These are phyloP conservation scores for Nelumbo lutea DNA, from an alignment of 164 flowering plant genomes.

Conservation along the genomic window DNA sequence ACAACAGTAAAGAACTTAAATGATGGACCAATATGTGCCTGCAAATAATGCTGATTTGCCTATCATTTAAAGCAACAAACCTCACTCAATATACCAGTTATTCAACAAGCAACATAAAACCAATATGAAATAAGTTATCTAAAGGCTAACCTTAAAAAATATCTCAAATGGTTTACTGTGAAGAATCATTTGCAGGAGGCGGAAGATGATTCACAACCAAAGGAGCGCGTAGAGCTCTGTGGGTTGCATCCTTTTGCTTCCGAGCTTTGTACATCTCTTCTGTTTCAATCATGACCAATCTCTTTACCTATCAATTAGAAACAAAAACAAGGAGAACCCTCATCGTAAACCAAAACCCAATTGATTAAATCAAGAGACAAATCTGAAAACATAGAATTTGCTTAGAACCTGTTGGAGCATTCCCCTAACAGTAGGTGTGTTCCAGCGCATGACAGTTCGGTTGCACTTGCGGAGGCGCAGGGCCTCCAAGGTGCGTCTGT, in stretches of 20 bases:
- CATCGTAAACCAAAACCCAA: neutral
- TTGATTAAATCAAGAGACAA: neutral
- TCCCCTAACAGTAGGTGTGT: slow-evolving; percentile 88
- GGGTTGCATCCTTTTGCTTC: slow-evolving; percentile 52
- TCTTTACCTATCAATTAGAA: slow-evolving; percentile 56
- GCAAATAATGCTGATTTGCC: too few species aligned
- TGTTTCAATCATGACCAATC: slow-evolving; percentile 83
- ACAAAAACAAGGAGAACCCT: neutral
- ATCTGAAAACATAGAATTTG: neutral
- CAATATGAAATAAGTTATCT: neutral
- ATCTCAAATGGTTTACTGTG: slow-evolving; percentile 13
- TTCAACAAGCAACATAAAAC: neutral
- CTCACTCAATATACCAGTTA: too few species aligned
- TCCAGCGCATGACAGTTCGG: slow-evolving; percentile 80
- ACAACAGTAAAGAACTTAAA: too few species aligned
- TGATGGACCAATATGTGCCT: too few species aligned
- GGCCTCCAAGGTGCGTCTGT: slow-evolving; percentile 81
- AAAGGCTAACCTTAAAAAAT: slow-evolving; percentile 15
- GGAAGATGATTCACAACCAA: slow-evolving; percentile 56
- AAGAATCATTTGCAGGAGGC: slow-evolving; percentile 31
- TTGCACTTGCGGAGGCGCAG: slow-evolving; percentile 71
- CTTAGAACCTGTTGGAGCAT: slow-evolving; percentile 82
- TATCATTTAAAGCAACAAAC: too few species aligned
- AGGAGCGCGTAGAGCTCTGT: slow-evolving; percentile 71
- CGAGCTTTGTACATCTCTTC: slow-evolving; percentile 89